Conservation (phyloP, 257 asterid species). For the Penstemon newberryi region DNA sequence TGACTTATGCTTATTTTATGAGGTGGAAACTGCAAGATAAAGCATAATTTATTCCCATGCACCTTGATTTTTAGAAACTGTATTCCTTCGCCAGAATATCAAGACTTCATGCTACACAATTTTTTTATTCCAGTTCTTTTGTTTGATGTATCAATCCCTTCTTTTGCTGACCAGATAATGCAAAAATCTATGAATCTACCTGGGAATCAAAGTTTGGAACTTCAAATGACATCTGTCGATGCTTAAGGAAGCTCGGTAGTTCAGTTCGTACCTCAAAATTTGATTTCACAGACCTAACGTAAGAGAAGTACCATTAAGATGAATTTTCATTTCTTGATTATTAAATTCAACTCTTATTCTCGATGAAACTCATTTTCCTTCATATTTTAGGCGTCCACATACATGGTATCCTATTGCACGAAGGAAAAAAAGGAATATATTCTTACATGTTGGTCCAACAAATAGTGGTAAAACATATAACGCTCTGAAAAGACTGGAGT, state of each 20-base stretch:
- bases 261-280: conserved; percentile 37
- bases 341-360: conserved; percentile 6
- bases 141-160: conserved; percentile 15
- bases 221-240: conserved; percentile 33
- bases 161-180: conserved; percentile 46
- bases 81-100: not conserved
- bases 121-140: conserved; percentile 15
- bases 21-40: not conserved
- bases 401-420: conserved; percentile 94
- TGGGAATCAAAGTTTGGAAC: conserved; percentile 38
- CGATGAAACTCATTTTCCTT: conserved; percentile 5
- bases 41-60: not conserved
- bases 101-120: conserved; percentile 2
- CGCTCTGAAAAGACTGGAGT: conserved; percentile 78
- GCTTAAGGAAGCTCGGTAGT: conserved; percentile 53
- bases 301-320: conserved; percentile 33
- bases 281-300: conserved; percentile 95
- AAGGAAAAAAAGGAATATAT: conserved; percentile 60
- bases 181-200: conserved; percentile 32
- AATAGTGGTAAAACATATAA: conserved; percentile 94
- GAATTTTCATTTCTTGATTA: conserved; percentile 20
- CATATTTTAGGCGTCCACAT: conserved; percentile 68
- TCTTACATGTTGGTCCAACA: conserved; percentile 95
- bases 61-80: not conserved
- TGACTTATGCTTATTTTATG: not conserved